Base-by-base conservation (phyloP, 2,329 filamentous ascomycete species). In the Lachnellula occidentalis region DNA sequence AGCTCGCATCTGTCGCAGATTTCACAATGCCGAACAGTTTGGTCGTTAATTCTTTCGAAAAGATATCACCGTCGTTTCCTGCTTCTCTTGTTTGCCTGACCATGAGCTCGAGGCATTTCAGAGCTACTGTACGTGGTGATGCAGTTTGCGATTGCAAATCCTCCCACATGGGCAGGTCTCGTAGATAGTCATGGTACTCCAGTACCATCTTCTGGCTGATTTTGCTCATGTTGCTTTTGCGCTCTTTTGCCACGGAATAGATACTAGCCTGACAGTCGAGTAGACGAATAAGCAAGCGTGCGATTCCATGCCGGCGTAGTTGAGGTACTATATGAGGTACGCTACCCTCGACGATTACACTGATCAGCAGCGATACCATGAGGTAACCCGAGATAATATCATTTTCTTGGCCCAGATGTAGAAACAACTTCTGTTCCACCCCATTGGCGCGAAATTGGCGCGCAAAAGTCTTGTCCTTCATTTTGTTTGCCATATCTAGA, bases 391-490 rank as follows among this genome's bases (percentile, higher is more conserved):
- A 78, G 36, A 87, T 72, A 21, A 78, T 60, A 66, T 91, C 87
- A 1, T 76, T 71, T 64, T 86, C 81, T 48, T 76, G 74, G 1
- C 76, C 77, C 9, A 88, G 74, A 42, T 81, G 79, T 45, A 80
- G 76, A 50, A 90, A 80, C 15, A 96, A 75, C 31, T 80, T 80
- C 51, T 83, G 79, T 58, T 90, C 87, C 53, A 87, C 82, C 6
- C 83, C 82, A 61, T 90, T 85, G 58, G 91, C 85, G 19, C 87
- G 78, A 63, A 96, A 91, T 58, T 88, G 85, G 17, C 77, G 76
- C 27, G 82, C 74, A 62, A 88, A 91, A 1, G 75, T 75, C 63
- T 84, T 83, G 48, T 85, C 74, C 48, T 79, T 77, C 42, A 86
- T 73, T 62, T 82, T 83, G 45, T 78, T 74, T 1, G 78, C 78